Evolutionary conservation across 2,329 filamentous ascomycete species (phyloP).

Genomic region (Aspergillus pseudotamarii): DNA sequence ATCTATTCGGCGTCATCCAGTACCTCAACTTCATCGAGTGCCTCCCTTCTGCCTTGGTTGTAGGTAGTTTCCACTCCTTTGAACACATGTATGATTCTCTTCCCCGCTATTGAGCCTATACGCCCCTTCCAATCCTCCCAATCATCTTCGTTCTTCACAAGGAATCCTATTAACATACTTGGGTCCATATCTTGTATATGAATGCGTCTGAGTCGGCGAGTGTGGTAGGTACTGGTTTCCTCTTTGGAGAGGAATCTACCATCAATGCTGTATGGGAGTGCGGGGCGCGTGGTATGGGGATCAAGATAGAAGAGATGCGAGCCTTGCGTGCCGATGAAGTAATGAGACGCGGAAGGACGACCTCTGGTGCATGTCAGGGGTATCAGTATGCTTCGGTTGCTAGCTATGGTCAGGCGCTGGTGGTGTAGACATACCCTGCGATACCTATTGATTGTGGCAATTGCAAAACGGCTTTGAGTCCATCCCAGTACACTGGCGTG

Average conservation of each 20-base stretch:
- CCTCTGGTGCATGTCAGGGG: conserved; percentile 59
- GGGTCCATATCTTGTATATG: conserved; percentile 94
- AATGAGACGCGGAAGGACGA: conserved; percentile 85
- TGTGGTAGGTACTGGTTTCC: conserved; percentile 84
- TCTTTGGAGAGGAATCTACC: conserved; percentile 62
- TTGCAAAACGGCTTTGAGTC: conserved; percentile 80
- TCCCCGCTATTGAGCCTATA: conserved; percentile 76
- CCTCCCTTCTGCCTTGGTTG: conserved; percentile 65
- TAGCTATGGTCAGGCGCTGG: background rate
- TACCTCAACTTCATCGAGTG: conserved; percentile 86
- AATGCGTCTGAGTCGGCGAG: conserved; percentile 76
- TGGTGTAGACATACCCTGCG: conserved; percentile 67
- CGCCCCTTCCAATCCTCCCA: conserved; percentile 80
- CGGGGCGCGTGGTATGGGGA: conserved; percentile 80
- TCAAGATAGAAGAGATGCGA: conserved; percentile 91
- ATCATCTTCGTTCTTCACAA: conserved; percentile 80
- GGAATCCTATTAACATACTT: conserved; percentile 93
- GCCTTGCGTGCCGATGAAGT: conserved; percentile 73
- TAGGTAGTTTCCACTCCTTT: conserved; percentile 62
- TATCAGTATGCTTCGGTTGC: conserved; percentile 12
- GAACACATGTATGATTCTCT: conserved; percentile 82
- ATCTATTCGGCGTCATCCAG: conserved; percentile 68
- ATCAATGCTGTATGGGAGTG: conserved; percentile 63
- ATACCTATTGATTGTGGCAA: conserved; percentile 94
- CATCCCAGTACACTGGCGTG: conserved; percentile 92